A percentile compares a stretch with the other conserved stretches of the same genome.
phyloP scores from a whole-genome alignment of 1,284 basidiomycete genomes.

The Tremellales sp. region DNA sequence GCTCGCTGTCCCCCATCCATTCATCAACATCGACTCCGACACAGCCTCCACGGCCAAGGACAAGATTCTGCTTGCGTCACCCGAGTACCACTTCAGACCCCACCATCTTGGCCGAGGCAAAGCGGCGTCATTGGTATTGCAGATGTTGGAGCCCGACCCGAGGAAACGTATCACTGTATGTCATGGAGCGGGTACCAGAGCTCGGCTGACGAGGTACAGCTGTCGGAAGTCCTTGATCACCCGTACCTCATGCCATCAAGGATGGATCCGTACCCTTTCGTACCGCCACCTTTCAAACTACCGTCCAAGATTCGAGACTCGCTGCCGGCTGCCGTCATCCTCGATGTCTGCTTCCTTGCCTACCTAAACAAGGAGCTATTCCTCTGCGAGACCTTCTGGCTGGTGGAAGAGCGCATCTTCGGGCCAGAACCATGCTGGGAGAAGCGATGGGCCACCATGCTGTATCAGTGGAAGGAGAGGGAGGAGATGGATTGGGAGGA shows the following conservation, averaged over 20 bases:
- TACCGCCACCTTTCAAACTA: constrained; percentile 15
- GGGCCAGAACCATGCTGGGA: constrained; percentile 37
- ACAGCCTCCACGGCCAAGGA: constrained; percentile 20
- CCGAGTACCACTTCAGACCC: constrained; percentile 18
- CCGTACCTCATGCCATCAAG: constrained; percentile 24
- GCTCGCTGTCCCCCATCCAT: constrained; percentile 36
- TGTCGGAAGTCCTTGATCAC: constrained; percentile 36
- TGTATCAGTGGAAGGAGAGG: constrained; percentile 25
- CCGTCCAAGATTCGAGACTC: constrained; percentile 14
- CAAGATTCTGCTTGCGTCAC: constrained; percentile 19
- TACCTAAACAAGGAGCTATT: constrained; percentile 27
- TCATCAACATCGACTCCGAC: constrained; percentile 12
- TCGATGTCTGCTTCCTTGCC: constrained; percentile 42
- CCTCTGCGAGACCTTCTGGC: constrained; percentile 29
- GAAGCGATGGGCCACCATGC: constrained; percentile 37
- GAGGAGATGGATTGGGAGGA: constrained; percentile 37
- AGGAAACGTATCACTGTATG: constrained; percentile 33
- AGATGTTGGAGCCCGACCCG: constrained; percentile 37
- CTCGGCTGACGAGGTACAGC: constrained; percentile 17
- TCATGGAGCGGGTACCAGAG: constrained; percentile 12
- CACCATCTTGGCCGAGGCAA: constrained; percentile 10
- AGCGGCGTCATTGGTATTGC: constrained; percentile 26
- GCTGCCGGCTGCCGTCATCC: constrained; percentile 19
- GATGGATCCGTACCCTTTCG: constrained; percentile 16
- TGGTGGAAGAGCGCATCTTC: constrained; percentile 23